Base-by-base conservation (phyloP, 1,139 yeast genomes). In the Taphrina communis region DNA sequence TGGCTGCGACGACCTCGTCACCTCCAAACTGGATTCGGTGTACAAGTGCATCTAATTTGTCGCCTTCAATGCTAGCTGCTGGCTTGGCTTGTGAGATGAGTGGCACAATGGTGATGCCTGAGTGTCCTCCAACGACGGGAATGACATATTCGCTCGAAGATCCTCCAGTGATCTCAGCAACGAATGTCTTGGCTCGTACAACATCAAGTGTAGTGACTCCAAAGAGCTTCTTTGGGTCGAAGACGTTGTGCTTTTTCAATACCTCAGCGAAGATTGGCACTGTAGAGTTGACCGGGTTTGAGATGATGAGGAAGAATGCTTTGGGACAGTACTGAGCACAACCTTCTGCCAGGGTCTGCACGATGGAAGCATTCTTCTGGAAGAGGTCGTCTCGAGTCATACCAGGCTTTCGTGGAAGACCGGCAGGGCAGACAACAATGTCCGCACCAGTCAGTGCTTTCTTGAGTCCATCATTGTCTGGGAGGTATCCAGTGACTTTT, bases 211-310 rank as follows among this genome's bases (percentile, higher is more conserved):
- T 93, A 81, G 98, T 94, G 77, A 94, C 98, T 83, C 99, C 99
- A 77, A 93, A 91, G 79, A 94, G 84, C 80, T 88, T 90, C 83
- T 86, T 86, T 76, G 97, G 96, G 85, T 94, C 87, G 86, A 88
- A 94, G 71, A 88, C 96, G 74, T 92, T 93, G 80, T 85, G 85
- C 76, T 87, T 83, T 84, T 91, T 90, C 80, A 92, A 85, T 70
- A 93, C 95, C 83, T 93, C 97, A 71, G 97, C 94, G 72, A 93
- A 97, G 81, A 94, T 93, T 78, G 99, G 98, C 58, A 94, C 99
- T 65, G 98, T 93, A 66, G 98, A 92, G 87, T 94, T 94, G 79
- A 94, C 98, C 55, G 98, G 98, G 87, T 94, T 94, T 73, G 98
- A 89, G 78, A 94, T 92, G 78, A 94, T 87, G 77, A 87, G 86